phyloP scores from a whole-genome alignment of 805 yeast genomes.

The Candida nanaspora region DNA sequence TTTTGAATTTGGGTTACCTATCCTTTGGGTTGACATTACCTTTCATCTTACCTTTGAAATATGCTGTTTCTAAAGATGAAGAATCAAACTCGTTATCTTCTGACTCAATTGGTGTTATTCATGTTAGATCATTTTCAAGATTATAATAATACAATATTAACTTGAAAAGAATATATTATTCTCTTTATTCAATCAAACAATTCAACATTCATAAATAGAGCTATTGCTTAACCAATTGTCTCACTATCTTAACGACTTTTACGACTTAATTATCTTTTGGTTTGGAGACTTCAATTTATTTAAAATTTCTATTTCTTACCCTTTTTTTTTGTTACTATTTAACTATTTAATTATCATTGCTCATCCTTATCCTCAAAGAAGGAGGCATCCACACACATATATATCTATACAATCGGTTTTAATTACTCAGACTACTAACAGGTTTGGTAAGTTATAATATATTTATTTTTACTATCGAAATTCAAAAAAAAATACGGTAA shows the following conservation, averaged over 20 bases:
- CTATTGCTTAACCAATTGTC: no score
- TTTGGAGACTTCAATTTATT: neutral
- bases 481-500: no score
- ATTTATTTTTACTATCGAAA: no score
- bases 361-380: no score
- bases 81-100: neutral
- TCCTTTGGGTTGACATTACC: slow-evolving; percentile 28
- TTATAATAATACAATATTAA: no score
- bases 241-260: neutral
- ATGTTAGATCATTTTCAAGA: slow-evolving; percentile 1
- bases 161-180: no score
- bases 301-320: neutral
- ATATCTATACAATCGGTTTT: no score
- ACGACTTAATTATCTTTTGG: neutral
- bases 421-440: neutral
- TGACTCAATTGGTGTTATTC: slow-evolving; percentile 3
- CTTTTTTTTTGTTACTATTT: neutral
- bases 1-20: slow-evolving; percentile 22
- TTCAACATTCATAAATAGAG: no score
- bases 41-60: slow-evolving; percentile 25
- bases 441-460: neutral
- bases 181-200: no score
- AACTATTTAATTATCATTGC: no score
- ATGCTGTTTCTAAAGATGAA: slow-evolving; percentile 10
- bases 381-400: no score